These are phyloP conservation scores for Phytophthora podocarpi DNA, from an alignment of 352 stramenopile species.

Conservation along the genomic window DNA sequence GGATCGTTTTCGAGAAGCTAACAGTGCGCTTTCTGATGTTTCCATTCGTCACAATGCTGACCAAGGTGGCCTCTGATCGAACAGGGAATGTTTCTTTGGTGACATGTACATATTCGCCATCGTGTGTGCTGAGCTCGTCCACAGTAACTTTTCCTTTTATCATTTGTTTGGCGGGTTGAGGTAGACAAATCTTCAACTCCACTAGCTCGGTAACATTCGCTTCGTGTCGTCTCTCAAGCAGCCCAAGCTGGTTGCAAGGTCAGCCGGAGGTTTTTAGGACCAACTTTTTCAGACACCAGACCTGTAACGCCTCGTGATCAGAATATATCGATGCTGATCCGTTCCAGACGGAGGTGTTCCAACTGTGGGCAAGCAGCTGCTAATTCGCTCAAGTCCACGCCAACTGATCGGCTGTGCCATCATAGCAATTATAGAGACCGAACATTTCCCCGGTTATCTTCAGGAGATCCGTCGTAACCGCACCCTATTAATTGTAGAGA, in stretches of 20 bases:
- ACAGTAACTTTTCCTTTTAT: no score
- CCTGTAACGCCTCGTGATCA: no score
- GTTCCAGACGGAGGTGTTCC: conserved; percentile 8
- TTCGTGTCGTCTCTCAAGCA: no score
- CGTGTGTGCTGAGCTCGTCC: not conserved
- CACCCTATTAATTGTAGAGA: no score
- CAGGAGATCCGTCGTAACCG: no score
- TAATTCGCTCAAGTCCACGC: conserved; percentile 7
- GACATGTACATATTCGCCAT: conserved; percentile 6
- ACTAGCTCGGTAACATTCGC: conserved; percentile 5
- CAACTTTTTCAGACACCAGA: conserved; percentile 17
- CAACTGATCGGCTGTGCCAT: no score
- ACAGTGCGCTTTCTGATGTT: no score
- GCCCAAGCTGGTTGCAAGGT: no score
- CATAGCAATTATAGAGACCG: no score
- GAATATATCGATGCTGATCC: no score
- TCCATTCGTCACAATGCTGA: conserved; percentile 10
- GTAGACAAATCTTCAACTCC: conserved; percentile 16
- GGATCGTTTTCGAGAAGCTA: not conserved
- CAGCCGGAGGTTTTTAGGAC: not conserved
- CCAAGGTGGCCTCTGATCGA: conserved; percentile 5
- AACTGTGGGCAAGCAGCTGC: conserved; percentile 5
- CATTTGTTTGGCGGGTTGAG: no score
- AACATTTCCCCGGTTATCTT: conserved; percentile 15
- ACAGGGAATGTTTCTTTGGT: conserved; percentile 6